Conservation (phyloP, 441 rosid species). For the Jatropha podagrica region DNA sequence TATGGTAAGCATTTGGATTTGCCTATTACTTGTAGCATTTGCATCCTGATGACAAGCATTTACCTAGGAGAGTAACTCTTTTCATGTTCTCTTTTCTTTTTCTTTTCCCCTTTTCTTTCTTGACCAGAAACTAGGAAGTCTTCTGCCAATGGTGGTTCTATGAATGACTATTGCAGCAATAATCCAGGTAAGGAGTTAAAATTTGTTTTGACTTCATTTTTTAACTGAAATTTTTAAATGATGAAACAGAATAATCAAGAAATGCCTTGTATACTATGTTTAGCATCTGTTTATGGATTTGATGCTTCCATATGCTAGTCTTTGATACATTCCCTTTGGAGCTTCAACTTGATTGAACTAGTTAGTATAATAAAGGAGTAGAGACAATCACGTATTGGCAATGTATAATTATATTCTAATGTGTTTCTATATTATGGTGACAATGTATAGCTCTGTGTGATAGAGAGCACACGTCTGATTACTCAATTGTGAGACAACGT, state of each 20-base stretch:
- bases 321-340: not conserved
- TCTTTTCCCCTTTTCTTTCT: conserved; percentile 24
- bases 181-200: conserved; percentile 44
- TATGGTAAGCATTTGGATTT: conserved; percentile 41
- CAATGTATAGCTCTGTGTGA: not conserved
- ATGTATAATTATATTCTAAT: not conserved
- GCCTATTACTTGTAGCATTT: conserved; percentile 11
- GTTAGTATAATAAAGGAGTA: not conserved
- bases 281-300: not conserved
- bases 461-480: not conserved
- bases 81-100: conserved; percentile 5
- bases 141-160: conserved; percentile 34
- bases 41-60: conserved; percentile 3
- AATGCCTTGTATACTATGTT: not conserved
- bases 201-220: conserved; percentile 18
- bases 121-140: conserved; percentile 52
- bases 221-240: not conserved
- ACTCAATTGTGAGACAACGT: not conserved
- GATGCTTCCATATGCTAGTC: not conserved
- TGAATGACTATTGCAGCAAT: conserved; percentile 41
- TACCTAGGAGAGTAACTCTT: not conserved
- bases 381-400: not conserved
- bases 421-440: not conserved
- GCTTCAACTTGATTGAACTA: not conserved
- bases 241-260: not conserved